phyloP scores from a whole-genome alignment of 352 stramenopile genomes.

The Globisporangium acanthophoron region DNA sequence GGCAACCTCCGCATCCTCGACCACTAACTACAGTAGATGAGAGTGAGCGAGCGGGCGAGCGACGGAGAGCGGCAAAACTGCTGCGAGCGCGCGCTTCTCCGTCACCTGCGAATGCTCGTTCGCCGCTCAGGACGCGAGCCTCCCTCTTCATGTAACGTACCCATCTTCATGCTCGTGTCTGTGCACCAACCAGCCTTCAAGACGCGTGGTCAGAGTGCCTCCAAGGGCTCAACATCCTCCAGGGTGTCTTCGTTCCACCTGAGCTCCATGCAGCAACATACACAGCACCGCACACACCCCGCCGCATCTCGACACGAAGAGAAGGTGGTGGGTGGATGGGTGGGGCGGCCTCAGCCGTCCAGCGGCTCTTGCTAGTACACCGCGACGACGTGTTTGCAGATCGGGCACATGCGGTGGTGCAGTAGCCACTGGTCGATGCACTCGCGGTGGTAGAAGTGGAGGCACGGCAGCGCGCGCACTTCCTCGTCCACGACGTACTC shows the following conservation, averaged over 20 bases:
- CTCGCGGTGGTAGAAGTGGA: slow-evolving; percentile 88
- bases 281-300: background rate
- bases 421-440: slow-evolving; percentile 90
- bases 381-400: slow-evolving; percentile 82
- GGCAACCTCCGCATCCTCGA: slow-evolving; percentile 92
- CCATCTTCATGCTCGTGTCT: too few relatives aligned
- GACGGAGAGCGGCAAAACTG: background rate
- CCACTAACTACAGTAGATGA: slow-evolving; percentile 44
- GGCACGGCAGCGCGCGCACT: slow-evolving; percentile 73
- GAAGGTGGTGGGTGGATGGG: too few relatives aligned
- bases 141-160: background rate
- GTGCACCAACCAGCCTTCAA: too few relatives aligned
- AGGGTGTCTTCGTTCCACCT: too few relatives aligned
- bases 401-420: slow-evolving; percentile 77
- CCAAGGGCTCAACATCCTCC: too few relatives aligned
- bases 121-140: background rate
- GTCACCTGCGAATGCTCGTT: background rate
- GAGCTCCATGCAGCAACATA: too few relatives aligned
- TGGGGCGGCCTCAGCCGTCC: too few relatives aligned
- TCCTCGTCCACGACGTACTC: slow-evolving; percentile 76
- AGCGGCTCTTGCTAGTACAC: slow-evolving; percentile 36
- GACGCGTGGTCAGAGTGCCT: too few relatives aligned
- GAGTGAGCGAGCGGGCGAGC: background rate
- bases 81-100: too few relatives aligned
- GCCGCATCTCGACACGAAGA: background rate